Base-by-base conservation (phyloP, 768 basidiomycete species). In the Trametes cinnabarina region DNA sequence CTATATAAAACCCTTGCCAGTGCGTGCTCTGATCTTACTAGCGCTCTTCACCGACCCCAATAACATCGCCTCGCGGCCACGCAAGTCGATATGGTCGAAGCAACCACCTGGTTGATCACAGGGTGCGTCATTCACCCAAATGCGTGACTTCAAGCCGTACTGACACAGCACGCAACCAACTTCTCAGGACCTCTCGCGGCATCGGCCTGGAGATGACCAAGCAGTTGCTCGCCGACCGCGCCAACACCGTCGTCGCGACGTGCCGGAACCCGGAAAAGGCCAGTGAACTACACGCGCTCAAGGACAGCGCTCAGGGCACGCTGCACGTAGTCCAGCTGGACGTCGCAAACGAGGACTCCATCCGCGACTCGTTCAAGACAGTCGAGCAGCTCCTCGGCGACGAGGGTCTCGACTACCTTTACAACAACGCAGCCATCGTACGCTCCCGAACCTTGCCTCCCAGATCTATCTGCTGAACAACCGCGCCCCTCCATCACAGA, bases 361-460 rank as follows among this genome's bases (percentile, higher is more conserved):
- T 76, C 58, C 56, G 66, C 4, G 57, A 42, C 2, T 69, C 72
- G 5, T 64, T 60, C 10, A 48, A 59, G 37, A 37, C 57, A 7
- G 68, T 71, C n/a, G 66, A 62, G 37, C 63, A 51, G 39, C 49
- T 72, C 20, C 60, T 77, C 14, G 68, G 63, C 3, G 60, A 60
- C 25, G 26, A 47, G 2, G 73, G 75, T 11, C 60, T 77, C 7
- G 74, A 78, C 63, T 77, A 74, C 49, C 65, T 78, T 20, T 58
- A 75, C 55, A 78, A 76, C 65, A 76, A 75, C 49, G 74, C 76
- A 2, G 76, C 65, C 0, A 61, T 74, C 32, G 74, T 75, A 53
- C 47, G 75, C 66, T 14, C n/a, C n/a, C n/a, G n/a, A n/a, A n/a
- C n/a, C n/a, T n/a, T n/a, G 8, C 10, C 19, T 17, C 32, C 35